Evolutionary conservation across 1,284 basidiomycete species (phyloP).

Genomic region (Leccinum pachyderme): DNA sequence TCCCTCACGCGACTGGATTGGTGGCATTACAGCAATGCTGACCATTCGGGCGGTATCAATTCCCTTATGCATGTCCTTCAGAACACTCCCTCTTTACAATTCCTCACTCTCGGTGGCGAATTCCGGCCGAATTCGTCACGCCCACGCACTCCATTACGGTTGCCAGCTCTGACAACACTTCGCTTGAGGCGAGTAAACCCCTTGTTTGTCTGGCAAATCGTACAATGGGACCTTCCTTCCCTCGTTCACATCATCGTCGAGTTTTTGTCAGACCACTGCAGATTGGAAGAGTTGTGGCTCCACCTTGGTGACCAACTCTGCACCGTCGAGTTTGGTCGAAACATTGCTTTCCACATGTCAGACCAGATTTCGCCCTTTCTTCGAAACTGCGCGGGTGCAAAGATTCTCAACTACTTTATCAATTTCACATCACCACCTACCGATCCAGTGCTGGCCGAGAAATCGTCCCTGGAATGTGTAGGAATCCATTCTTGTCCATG

Average conservation of each 20-base stretch:
- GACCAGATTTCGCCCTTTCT: slow-evolving; percentile 50
- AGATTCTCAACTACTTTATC: slow-evolving; percentile 55
- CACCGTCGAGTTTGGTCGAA: slow-evolving; percentile 55
- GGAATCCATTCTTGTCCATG: slow-evolving; percentile 52
- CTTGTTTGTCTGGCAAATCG: slow-evolving; percentile 48
- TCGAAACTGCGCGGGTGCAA: slow-evolving; percentile 44
- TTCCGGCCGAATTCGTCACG: slow-evolving; percentile 33
- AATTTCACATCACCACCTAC: slow-evolving; percentile 47
- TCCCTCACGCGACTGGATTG: slow-evolving; percentile 65
- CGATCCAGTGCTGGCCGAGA: slow-evolving; percentile 21
- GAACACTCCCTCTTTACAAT: slow-evolving; percentile 52
- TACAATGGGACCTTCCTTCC: slow-evolving; percentile 52
- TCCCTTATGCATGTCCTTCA: slow-evolving; percentile 52
- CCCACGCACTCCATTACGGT: slow-evolving; percentile 28
- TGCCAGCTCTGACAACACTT: slow-evolving; percentile 50
- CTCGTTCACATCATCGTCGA: slow-evolving; percentile 42
- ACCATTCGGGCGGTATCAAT: slow-evolving; percentile 65
- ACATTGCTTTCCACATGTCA: slow-evolving; percentile 48
- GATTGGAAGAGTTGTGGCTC: slow-evolving; percentile 43
- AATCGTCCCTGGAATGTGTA: slow-evolving; percentile 42
- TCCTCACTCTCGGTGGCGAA: slow-evolving; percentile 56
- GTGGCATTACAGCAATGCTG: slow-evolving; percentile 61
- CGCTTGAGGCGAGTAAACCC: slow-evolving; percentile 50
- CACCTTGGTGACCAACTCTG: slow-evolving; percentile 49
- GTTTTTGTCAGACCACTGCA: slow-evolving; percentile 27